These are phyloP conservation scores for Thermochaetoides dissita DNA, from an alignment of 2,329 filamentous ascomycete species.

Conservation along the genomic window DNA sequence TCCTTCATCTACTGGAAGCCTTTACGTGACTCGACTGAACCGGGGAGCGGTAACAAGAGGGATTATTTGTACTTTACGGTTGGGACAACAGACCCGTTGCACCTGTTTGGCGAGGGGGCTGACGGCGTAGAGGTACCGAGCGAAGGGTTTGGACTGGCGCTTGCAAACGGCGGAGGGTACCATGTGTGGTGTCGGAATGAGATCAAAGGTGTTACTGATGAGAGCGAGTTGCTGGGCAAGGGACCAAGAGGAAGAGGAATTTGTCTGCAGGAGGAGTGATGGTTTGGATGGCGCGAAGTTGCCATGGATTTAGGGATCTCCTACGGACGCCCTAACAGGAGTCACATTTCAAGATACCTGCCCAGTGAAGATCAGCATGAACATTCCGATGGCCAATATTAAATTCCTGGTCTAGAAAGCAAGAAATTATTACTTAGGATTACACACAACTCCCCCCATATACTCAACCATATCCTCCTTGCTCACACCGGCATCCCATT, in stretches of 20 bases:
- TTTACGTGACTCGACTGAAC: no score
- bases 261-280: not conserved
- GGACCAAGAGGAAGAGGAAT: constrained; percentile 5
- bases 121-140: constrained; percentile 12
- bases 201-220: constrained; percentile 35
- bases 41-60: constrained; percentile 13
- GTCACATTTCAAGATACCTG: no score
- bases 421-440: no score
- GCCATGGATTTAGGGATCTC: no score
- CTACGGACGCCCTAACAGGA: no score
- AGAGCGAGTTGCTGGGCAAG: constrained; percentile 13
- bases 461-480: not conserved
- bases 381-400: no score
- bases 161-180: constrained; percentile 24
- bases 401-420: no score
- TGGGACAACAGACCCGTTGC: constrained; percentile 32
- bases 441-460: no score
- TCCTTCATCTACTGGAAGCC: constrained; percentile 33
- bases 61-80: constrained; percentile 24
- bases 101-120: constrained; percentile 21
- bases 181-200: constrained; percentile 31
- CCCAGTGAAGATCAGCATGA: no score
- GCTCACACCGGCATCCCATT: constrained; percentile 18
- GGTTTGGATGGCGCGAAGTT: no score
- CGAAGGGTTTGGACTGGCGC: constrained; percentile 23